phyloP scores from a whole-genome alignment of 1,284 basidiomycete species.

The Naganishia sp. region DNA sequence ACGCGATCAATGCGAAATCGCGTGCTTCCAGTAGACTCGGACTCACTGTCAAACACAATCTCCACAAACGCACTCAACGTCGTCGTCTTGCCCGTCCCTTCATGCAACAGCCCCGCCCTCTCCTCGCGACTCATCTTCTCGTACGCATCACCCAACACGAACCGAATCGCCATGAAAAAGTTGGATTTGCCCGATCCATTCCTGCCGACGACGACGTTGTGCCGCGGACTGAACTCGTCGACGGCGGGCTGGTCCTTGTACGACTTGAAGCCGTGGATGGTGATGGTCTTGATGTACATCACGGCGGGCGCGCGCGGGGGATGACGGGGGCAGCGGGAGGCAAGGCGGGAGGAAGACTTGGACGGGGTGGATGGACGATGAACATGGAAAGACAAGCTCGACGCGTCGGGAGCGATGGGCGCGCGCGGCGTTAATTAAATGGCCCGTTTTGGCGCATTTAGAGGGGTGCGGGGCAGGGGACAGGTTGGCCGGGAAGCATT shows the following conservation, averaged over 20 bases:
- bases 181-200: constrained; percentile 97
- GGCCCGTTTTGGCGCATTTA: neutral
- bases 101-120: constrained; percentile 86
- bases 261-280: constrained; percentile 94
- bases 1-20: neutral
- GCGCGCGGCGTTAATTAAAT: neutral
- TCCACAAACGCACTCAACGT: constrained; percentile 90
- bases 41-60: constrained; percentile 76
- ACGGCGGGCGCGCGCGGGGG: neutral
- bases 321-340: neutral
- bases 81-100: constrained; percentile 82
- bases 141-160: constrained; percentile 96
- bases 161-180: constrained; percentile 97
- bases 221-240: constrained; percentile 66
- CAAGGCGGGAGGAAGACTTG: neutral
- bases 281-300: constrained; percentile 83
- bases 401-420: constrained; percentile 1
- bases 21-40: neutral
- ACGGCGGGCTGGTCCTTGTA: constrained; percentile 67
- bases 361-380: constrained; percentile 1
- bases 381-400: constrained; percentile 11
- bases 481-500: too few relatives aligned
- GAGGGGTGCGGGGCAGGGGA: too few relatives aligned
- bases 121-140: constrained; percentile 93
- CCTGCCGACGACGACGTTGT: constrained; percentile 91